phyloP scores from a whole-genome alignment of 306 rosid species.

The Vigna trinervia region DNA sequence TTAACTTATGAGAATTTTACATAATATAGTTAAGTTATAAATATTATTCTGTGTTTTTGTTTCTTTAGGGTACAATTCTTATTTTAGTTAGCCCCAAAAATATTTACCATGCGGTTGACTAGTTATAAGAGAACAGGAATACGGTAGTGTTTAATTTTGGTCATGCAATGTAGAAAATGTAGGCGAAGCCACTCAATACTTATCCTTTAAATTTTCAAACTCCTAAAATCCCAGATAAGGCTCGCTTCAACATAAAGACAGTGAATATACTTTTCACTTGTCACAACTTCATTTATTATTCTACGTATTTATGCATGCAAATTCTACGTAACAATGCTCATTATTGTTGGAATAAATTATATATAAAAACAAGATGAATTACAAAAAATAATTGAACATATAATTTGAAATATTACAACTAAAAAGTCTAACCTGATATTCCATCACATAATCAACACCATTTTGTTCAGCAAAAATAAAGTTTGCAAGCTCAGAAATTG shows the following conservation, averaged over 20 bases:
- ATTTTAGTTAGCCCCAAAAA: constrained; percentile 4
- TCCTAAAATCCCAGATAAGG: constrained; percentile 10
- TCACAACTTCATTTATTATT: neutral
- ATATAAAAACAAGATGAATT: constrained; percentile 15
- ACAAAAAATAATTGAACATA: constrained; percentile 1
- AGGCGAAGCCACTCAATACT: neutral
- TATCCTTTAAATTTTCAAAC: neutral
- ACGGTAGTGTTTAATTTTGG: neutral
- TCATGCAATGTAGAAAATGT: neutral
- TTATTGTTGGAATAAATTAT: neutral
- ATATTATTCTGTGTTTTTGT: neutral
- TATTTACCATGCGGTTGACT: neutral
- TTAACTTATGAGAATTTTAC: constrained; percentile 1
- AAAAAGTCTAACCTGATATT: constrained; percentile 58
- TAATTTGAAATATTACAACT: constrained; percentile 23
- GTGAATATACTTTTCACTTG: constrained; percentile 1
- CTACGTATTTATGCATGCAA: neutral
- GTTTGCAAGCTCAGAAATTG: constrained; percentile 73
- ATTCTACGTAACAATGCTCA: neutral
- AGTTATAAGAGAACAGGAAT: neutral
- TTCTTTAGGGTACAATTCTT: neutral
- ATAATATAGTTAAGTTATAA: constrained; percentile 1
- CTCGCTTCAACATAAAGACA: constrained; percentile 15
- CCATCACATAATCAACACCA: constrained; percentile 53
- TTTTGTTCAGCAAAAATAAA: constrained; percentile 68